Evolutionary conservation across 352 stramenopile species (phyloP), one percentile per base, ranked within the genome.

Genomic region (Phytophthora constricta): DNA sequence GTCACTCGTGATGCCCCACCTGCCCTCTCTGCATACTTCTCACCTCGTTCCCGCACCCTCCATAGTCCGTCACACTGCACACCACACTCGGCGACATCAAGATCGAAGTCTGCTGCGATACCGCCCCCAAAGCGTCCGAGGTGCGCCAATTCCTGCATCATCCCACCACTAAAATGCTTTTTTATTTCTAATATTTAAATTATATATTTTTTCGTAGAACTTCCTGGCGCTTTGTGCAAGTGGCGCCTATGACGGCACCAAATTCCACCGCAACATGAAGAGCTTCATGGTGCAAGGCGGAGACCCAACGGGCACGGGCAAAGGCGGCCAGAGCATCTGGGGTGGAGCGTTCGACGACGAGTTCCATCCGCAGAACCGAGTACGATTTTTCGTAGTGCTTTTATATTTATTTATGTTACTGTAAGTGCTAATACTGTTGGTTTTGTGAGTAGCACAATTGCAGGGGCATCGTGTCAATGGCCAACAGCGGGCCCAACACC

Each of bases 81-180:
- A 99, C 97, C 48, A 95, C 75, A 3, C 74, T 98, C 4, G 97
- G 97, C 23, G 93, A 99, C 65, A 84, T 99, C 48, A 99, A 99
- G 76, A 92, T 98, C 60, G 97, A 99, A 80, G 86, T 99, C 28
- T 98, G 92, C 74, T 99, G 94, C 70, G 95, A 99, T 77, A 98
- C 93, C 8, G 89, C 91, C 33, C 96, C 92, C 9, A 79, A 82
- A 61, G 95, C 95, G 13, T 84, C 87, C 26, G 82, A 95, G 77
- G 90, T 95, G 76, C 10, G 52, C 0, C 5, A 55, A 57, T 58
- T 49, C 39, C 19, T 37, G 41, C 11, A 8, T 28, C 14, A 20
- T 66, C 27, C 5, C 31, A 4, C 25, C 10, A 63, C 4, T 22
- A 33, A n/a, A 2, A 19, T 22, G 4, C 16, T 19, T 39, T 10